Evolutionary conservation across 179 eudicot species (phyloP).

Genomic region (Beta macrorhiza): DNA sequence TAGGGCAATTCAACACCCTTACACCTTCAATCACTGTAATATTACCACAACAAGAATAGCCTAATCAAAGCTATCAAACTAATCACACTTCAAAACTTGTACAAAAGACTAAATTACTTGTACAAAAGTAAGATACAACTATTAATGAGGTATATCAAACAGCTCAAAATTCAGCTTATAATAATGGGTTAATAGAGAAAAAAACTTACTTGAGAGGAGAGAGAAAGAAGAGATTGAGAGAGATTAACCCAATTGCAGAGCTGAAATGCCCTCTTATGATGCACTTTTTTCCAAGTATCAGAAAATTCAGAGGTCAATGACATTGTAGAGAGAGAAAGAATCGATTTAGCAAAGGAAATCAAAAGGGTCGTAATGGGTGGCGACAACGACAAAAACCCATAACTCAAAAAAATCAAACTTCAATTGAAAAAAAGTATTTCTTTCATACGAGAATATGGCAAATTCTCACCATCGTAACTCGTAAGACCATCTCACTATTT

Average conservation of each 20-base stretch:
- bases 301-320: conserved; percentile 34
- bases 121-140: background rate
- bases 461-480: too few species aligned
- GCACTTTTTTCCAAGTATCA: background rate
- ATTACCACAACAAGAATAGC: background rate
- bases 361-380: conserved; percentile 43
- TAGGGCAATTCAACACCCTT: conserved; percentile 1
- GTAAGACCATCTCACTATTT: too few species aligned
- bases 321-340: conserved; percentile 16
- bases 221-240: background rate
- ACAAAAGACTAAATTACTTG: background rate
- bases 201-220: conserved; percentile 29
- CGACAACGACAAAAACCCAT: conserved; percentile 31
- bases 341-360: background rate
- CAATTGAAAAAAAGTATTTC: conserved; percentile 16
- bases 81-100: background rate
- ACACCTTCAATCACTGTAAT: conserved; percentile 15
- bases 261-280: conserved; percentile 19
- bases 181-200: background rate
- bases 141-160: background rate
- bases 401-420: conserved; percentile 8
- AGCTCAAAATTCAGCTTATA: background rate
- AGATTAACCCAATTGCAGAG: conserved; percentile 4
- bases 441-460: background rate
- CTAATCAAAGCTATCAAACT: background rate